phyloP scores from a whole-genome alignment of 768 basidiomycete genomes.

The Rhizopogon rudus region DNA sequence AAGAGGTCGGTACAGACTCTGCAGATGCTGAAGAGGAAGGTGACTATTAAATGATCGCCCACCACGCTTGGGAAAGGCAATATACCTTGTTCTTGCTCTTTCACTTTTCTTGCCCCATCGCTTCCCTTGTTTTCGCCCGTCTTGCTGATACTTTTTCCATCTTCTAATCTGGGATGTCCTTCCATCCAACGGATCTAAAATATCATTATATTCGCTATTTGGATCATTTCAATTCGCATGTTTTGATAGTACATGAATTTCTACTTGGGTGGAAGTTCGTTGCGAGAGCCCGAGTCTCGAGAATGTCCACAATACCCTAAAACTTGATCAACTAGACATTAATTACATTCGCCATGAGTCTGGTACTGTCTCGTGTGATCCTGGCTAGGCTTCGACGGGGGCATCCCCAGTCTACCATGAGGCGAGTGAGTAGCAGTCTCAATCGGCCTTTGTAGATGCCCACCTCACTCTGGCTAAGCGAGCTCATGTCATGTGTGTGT shows the following conservation, averaged over 20 bases:
- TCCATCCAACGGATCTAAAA: slow-evolving; percentile 7
- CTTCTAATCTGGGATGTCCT: neutral
- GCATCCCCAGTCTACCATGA: too few relatives aligned
- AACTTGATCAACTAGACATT: too few relatives aligned
- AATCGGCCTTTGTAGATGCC: too few relatives aligned
- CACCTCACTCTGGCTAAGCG: too few relatives aligned
- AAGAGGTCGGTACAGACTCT: slow-evolving; percentile 81
- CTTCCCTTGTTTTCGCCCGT: neutral
- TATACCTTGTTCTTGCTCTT: neutral
- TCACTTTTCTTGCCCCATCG: neutral
- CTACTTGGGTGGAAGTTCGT: neutral
- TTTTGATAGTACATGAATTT: slow-evolving; percentile 4
- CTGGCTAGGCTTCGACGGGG: too few relatives aligned
- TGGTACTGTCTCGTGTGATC: too few relatives aligned
- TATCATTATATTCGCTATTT: slow-evolving; percentile 4
- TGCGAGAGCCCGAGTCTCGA: too few relatives aligned
- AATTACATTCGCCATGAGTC: too few relatives aligned
- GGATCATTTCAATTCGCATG: neutral
- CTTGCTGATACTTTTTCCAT: slow-evolving; percentile 2
- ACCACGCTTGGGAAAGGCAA: neutral
- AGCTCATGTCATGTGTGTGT: neutral
- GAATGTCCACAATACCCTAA: too few relatives aligned
- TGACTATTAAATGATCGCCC: slow-evolving; percentile 39
- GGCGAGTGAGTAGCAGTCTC: too few relatives aligned
- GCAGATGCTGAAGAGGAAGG: slow-evolving; percentile 66